phyloP scores from a whole-genome alignment of 1,139 yeast species.

The Protomyces arabidopsidicola region DNA sequence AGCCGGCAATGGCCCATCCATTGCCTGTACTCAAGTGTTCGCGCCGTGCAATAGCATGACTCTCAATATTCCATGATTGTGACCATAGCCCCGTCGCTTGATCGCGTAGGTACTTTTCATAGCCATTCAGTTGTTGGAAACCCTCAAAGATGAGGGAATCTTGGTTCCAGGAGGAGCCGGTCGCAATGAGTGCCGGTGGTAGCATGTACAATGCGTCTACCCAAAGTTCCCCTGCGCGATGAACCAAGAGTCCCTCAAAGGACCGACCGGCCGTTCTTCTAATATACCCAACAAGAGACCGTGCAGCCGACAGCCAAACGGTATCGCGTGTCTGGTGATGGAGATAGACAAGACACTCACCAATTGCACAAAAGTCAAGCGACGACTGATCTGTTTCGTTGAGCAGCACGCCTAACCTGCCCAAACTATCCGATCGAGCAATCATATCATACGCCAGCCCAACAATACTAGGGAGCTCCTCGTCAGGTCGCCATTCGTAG shows the following conservation, averaged over 20 bases:
- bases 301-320: conserved; percentile 12
- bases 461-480: conserved; percentile 9
- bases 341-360: conserved; percentile 15
- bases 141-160: conserved; percentile 23
- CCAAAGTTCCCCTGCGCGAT: conserved; percentile 22
- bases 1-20: conserved; percentile 24
- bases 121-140: conserved; percentile 22
- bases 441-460: conserved; percentile 24
- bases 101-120: conserved; percentile 18
- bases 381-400: conserved; percentile 23
- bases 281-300: conserved; percentile 21
- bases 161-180: conserved; percentile 23
- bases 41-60: not conserved
- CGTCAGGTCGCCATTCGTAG: conserved; percentile 17
- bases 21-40: conserved; percentile 20
- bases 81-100: conserved; percentile 17
- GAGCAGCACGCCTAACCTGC: conserved; percentile 14
- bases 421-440: conserved; percentile 24
- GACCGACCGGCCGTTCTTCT: conserved; percentile 20
- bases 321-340: conserved; percentile 26
- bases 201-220: conserved; percentile 25
- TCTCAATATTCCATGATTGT: conserved; percentile 22
- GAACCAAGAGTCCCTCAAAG: conserved; percentile 16
- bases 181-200: conserved; percentile 21
- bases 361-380: conserved; percentile 23